phyloP scores from a whole-genome alignment of 2,329 filamentous ascomycete species.

The Phaeosphaeria sp. region DNA sequence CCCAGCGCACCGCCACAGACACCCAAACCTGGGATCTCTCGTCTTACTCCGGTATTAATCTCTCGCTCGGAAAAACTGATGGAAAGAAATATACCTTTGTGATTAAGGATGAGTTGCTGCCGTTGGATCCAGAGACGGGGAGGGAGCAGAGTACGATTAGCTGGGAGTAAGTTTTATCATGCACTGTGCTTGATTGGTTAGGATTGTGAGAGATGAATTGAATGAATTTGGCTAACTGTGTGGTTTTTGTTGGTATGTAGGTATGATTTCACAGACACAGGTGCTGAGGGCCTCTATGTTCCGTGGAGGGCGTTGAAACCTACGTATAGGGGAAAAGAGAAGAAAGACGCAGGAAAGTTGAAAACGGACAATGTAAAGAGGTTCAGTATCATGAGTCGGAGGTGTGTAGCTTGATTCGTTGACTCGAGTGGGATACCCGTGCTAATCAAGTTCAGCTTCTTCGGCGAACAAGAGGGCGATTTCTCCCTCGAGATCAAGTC shows the following conservation, averaged over 20 bases:
- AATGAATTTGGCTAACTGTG: background rate
- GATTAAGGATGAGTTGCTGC: conserved; percentile 72
- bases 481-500: conserved; percentile 66
- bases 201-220: background rate
- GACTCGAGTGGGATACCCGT: background rate
- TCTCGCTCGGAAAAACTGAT: conserved; percentile 63
- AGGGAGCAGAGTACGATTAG: conserved; percentile 74
- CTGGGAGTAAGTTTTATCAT: conserved; percentile 66
- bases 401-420: conserved; percentile 57
- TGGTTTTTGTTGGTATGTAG: background rate
- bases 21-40: conserved; percentile 68
- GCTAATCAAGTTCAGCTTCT: conserved; percentile 65
- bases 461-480: conserved; percentile 73
- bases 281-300: conserved; percentile 56
- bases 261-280: conserved; percentile 27
- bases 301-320: conserved; percentile 71
- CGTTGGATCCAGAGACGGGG: conserved; percentile 64
- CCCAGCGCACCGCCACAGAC: conserved; percentile 70
- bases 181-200: conserved; percentile 45
- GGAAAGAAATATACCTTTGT: conserved; percentile 75
- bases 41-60: conserved; percentile 65
- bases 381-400: conserved; percentile 80
- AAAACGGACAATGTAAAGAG: conserved; percentile 67
- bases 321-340: conserved; percentile 74
- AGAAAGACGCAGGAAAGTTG: conserved; percentile 65